Base-by-base conservation (phyloP, 495 filamentous ascomycete species). In the Neurospora sp. region DNA sequence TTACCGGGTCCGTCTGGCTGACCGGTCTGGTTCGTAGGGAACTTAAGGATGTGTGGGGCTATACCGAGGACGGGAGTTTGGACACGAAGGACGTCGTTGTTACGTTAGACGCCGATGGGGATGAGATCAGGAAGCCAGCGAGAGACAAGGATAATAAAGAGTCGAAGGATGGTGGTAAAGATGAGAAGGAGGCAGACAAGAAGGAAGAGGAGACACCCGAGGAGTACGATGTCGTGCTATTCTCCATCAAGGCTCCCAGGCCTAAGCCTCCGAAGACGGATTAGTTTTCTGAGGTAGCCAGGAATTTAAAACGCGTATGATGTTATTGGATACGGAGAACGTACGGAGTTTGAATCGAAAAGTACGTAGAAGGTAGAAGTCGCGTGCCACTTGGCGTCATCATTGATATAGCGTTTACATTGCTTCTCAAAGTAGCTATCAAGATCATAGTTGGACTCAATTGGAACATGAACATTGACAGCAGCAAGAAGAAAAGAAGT, bases 1-100 rank as follows among this genome's bases (percentile, higher is more conserved):
- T 98, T 4, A 79, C 97, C 13, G 84, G 85, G 13, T 85, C 90
- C 2, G 76, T 97, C 11, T 97, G 93, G 93, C 81, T 89, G n/a
- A 94, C 92, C n/a, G 96, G 91, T 6, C 73, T 90, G 2, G 73
- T 87, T 13, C 88, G 89, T 45, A 90, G 92, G 4, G 94, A 98
- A 75, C 38, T 93, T 13, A 82, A 79, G 36, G 79, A 88, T 36
- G 92, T 98, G 90, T 96, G 91, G 91, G 83, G 84, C 5, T 99
- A 94, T 77, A 92, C 88, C 7, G 96, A 98, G 76, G 90, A 89
- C 71, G 85, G 86, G n/a, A 84, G 81, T 43, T 69, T 88, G 40
- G 86, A 87, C 71, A 83, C 79, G 0, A 77, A 79, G 42, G 85
- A 87, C 69, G 84, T 84, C 28, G 79, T 86, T n/a, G 83, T 86